A percentile compares a stretch with the other conserved stretches of the same genome.
Conservation (phyloP, 208 protist genomes). For the Ichthyophonus hoferi region DNA sequence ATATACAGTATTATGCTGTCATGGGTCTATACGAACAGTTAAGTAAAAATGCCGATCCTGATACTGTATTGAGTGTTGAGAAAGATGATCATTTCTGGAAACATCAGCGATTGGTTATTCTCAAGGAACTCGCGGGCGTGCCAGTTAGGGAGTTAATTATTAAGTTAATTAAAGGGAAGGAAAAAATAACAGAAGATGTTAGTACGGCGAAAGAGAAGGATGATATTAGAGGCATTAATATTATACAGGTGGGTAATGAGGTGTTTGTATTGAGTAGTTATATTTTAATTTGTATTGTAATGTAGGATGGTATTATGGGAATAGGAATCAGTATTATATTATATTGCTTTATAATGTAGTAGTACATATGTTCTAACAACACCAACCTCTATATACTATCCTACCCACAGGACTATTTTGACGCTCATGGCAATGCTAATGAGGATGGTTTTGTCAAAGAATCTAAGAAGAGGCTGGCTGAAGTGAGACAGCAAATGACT, state of each 20-base stretch:
- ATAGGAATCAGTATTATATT: no score
- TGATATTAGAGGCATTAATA: background rate
- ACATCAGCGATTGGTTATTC: conserved; percentile 3
- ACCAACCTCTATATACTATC: no score
- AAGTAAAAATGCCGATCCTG: background rate
- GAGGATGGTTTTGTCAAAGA: background rate
- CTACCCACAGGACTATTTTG: background rate
- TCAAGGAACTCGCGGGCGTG: background rate
- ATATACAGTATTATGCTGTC: conserved; percentile 21
- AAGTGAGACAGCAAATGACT: background rate
- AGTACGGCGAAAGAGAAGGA: background rate
- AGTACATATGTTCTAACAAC: no score
- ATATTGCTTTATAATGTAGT: no score
- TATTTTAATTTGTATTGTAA: no score
- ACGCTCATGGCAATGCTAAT: background rate
- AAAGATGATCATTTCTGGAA: conserved; percentile 11
- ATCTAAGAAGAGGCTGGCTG: background rate
- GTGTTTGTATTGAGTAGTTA: no score
- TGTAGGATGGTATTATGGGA: no score
- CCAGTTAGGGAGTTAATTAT: background rate
- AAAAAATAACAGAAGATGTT: background rate
- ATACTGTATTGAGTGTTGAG: background rate
- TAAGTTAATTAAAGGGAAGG: background rate
- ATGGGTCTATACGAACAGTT: conserved; percentile 13
- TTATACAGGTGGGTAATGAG: background rate